These are phyloP conservation scores for rapeseed (Brassica napus) DNA, from an alignment of 345 rosid species.

Conservation along the genomic window DNA sequence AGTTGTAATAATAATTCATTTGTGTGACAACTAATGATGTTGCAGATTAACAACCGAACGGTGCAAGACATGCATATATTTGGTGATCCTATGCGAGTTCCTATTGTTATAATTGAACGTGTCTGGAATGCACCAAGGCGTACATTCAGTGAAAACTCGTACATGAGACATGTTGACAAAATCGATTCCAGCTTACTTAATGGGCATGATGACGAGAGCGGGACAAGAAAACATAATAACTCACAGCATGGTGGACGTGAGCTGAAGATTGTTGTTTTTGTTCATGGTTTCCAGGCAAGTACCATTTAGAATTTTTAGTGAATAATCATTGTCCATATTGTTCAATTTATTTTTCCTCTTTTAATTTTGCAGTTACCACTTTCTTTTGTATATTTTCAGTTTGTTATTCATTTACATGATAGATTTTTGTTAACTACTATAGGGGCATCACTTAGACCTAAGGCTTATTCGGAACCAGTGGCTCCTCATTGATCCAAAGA, in stretches of 20 bases:
- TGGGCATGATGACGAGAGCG: slow-evolving; percentile 43
- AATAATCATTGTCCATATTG: no score
- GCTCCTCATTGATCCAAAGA: slow-evolving; percentile 89
- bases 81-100: slow-evolving; percentile 81
- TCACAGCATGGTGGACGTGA: slow-evolving; percentile 49
- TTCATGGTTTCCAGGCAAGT: slow-evolving; percentile 98
- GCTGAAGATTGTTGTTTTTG: slow-evolving; percentile 83
- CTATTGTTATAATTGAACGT: slow-evolving; percentile 82
- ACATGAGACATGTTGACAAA: slow-evolving; percentile 64
- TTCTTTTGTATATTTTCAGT: no score
- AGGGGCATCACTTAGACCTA: slow-evolving; percentile 99
- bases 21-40: slow-evolving; percentile 17
- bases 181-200: slow-evolving; percentile 47
- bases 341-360: no score
- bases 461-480: slow-evolving; percentile 94
- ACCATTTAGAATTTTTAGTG: neutral
- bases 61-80: slow-evolving; percentile 95
- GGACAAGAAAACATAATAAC: slow-evolving; percentile 38
- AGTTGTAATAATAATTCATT: neutral
- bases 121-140: slow-evolving; percentile 85
- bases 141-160: slow-evolving; percentile 73
- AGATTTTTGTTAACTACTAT: neutral
- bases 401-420: no score
- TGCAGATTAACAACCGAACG: slow-evolving; percentile 77
- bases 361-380: no score